phyloP scores from a whole-genome alignment of 345 rosid genomes.

The Populus deltoides region DNA sequence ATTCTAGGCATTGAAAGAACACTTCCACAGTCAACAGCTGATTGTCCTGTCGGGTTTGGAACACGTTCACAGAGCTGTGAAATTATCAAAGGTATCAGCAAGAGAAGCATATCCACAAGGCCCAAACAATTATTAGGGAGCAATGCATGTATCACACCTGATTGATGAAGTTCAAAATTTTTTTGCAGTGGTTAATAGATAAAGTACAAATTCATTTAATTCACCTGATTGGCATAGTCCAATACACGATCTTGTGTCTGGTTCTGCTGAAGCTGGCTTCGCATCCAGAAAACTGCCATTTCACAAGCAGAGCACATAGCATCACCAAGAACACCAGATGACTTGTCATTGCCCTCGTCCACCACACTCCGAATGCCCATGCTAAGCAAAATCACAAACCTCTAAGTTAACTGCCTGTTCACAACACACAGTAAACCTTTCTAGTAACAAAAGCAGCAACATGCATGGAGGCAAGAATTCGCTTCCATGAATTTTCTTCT shows the following conservation, averaged over 20 bases:
- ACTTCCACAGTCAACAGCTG: slow-evolving; percentile 27
- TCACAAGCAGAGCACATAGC: slow-evolving; percentile 34
- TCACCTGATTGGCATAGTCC: slow-evolving; percentile 21
- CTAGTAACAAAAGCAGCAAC: neutral
- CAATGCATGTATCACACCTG: neutral
- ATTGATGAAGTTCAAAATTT: neutral
- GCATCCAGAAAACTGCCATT: slow-evolving; percentile 37
- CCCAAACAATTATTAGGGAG: neutral
- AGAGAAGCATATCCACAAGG: neutral
- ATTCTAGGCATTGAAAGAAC: slow-evolving; percentile 25
- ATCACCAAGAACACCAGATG: slow-evolving; percentile 17
- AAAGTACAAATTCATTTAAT: neutral
- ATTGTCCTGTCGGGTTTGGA: slow-evolving; percentile 26
- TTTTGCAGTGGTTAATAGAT: neutral
- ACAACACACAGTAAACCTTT: neutral
- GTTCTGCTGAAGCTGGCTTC: slow-evolving; percentile 22
- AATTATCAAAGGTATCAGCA: too few species aligned
- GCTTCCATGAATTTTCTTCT: neutral
- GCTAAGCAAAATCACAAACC: slow-evolving; percentile 5
- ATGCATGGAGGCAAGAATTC: neutral
- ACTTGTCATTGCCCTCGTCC: slow-evolving; percentile 15
- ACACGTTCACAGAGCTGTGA: slow-evolving; percentile 29
- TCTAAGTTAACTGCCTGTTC: neutral
- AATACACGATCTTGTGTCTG: slow-evolving; percentile 25
- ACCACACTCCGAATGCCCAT: slow-evolving; percentile 26